phyloP scores from a whole-genome alignment of 192 early-diverging fungal genomes.

The Coemansia sp. region DNA sequence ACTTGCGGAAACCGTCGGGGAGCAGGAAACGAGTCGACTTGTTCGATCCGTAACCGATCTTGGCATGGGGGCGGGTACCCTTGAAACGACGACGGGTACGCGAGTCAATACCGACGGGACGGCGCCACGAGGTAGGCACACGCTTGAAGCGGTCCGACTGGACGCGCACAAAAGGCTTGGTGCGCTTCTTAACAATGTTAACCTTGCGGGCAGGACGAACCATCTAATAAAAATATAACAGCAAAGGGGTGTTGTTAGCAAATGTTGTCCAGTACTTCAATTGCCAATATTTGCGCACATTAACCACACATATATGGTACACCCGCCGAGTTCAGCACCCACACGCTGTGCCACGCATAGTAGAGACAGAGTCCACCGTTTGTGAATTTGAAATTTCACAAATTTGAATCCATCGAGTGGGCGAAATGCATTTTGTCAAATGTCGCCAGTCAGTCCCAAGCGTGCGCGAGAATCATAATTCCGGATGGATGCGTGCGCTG shows the following conservation, averaged over 20 bases:
- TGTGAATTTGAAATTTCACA: background rate
- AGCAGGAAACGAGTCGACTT: constrained; percentile 93
- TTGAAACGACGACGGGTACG: constrained; percentile 97
- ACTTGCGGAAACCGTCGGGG: constrained; percentile 99
- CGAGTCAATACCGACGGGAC: constrained; percentile 99
- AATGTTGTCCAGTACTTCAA: background rate
- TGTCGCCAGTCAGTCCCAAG: background rate
- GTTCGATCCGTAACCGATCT: constrained; percentile 99
- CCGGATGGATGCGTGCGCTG: constrained; percentile 1
- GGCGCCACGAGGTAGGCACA: constrained; percentile 96
- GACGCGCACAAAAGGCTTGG: constrained; percentile 92
- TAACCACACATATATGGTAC: background rate
- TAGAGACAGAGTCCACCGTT: background rate
- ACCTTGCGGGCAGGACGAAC: constrained; percentile 91
- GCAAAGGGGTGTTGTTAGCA: background rate
- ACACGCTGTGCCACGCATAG: too few species aligned
- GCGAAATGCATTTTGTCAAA: constrained; percentile 2
- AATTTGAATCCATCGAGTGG: background rate
- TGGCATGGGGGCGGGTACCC: constrained; percentile 96
- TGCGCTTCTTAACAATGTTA: constrained; percentile 99
- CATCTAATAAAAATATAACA: constrained; percentile 61
- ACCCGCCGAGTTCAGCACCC: too few species aligned
- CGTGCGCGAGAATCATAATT: background rate
- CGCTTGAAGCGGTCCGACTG: constrained; percentile 99
- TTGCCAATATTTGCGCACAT: background rate